phyloP scores from a whole-genome alignment of 768 basidiomycete genomes.

The Tubosaeta sp. region DNA sequence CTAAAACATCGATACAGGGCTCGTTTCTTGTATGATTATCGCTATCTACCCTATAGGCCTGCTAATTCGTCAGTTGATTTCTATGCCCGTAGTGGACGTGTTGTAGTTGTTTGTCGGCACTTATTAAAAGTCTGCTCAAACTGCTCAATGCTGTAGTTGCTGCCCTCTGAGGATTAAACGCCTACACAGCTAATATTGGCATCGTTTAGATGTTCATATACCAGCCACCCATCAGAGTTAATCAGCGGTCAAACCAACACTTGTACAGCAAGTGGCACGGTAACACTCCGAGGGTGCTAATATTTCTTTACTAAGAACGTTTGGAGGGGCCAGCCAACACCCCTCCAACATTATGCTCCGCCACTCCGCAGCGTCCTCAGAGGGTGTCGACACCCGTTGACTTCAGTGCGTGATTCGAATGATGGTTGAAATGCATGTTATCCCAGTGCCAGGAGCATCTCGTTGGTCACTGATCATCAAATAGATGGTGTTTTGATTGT shows the following conservation, averaged over 20 bases:
- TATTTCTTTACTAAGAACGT: neutral
- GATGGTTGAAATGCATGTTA: neutral
- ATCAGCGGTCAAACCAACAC: neutral
- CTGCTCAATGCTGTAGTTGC: neutral
- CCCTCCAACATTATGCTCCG: neutral
- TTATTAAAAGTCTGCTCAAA: neutral
- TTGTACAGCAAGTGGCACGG: slow-evolving; percentile 12
- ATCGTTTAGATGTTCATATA: neutral
- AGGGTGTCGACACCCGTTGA: neutral
- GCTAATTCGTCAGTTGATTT: neutral
- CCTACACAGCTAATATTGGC: slow-evolving; percentile 5
- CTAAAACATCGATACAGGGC: slow-evolving; percentile 3
- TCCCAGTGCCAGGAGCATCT: neutral
- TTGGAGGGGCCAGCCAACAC: neutral
- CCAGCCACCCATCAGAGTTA: neutral
- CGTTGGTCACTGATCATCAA: neutral
- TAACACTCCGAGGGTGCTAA: neutral
- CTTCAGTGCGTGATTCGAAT: neutral
- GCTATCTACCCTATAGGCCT: neutral
- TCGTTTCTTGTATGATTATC: neutral
- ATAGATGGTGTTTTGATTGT: neutral
- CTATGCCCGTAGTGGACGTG: neutral
- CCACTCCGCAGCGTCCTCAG: neutral
- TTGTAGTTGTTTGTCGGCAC: no score
- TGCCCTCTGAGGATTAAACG: slow-evolving; percentile 1